Conservation (phyloP, 331 rosid genomes). For the Prunus yedoensis region DNA sequence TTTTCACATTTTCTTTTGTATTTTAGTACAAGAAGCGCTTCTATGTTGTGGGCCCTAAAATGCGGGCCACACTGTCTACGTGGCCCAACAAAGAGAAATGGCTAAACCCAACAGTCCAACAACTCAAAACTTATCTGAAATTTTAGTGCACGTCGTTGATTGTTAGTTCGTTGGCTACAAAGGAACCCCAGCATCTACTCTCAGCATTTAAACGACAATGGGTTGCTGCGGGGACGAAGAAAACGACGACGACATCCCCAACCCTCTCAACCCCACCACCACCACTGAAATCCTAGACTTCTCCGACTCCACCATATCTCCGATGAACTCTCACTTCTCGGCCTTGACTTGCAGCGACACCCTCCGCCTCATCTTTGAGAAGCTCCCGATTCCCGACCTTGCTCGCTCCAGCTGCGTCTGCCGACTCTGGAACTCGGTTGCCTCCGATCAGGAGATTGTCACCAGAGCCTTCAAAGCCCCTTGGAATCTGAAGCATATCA, state of each 20-base stretch:
- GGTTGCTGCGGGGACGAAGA: conserved; percentile 44
- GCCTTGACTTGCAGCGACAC: conserved; percentile 74
- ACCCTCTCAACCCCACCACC: conserved; percentile 18
- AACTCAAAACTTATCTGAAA: background rate
- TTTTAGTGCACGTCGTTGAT: background rate
- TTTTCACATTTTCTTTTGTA: too few species aligned
- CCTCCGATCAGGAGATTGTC: conserved; percentile 74
- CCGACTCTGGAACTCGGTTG: conserved; percentile 81
- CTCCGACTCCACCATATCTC: conserved; percentile 40
- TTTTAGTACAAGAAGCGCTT: too few species aligned
- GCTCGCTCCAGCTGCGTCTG: conserved; percentile 85
- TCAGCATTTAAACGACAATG: conserved; percentile 10
- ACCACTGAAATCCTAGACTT: conserved; percentile 18
- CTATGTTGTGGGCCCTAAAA: too few species aligned
- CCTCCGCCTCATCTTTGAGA: conserved; percentile 75
- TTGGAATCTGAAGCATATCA: conserved; percentile 59
- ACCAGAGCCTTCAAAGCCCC: conserved; percentile 59
- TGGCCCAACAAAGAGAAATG: too few species aligned
- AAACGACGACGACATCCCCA: conserved; percentile 34
- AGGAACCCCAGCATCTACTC: background rate
- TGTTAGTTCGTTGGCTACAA: background rate
- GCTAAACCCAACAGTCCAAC: background rate
- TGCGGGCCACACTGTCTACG: too few species aligned
- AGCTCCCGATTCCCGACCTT: conserved; percentile 73
- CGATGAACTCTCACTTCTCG: conserved; percentile 72